Conservation (phyloP, 441 rosid genomes). For the Eutrema salsugineum region DNA sequence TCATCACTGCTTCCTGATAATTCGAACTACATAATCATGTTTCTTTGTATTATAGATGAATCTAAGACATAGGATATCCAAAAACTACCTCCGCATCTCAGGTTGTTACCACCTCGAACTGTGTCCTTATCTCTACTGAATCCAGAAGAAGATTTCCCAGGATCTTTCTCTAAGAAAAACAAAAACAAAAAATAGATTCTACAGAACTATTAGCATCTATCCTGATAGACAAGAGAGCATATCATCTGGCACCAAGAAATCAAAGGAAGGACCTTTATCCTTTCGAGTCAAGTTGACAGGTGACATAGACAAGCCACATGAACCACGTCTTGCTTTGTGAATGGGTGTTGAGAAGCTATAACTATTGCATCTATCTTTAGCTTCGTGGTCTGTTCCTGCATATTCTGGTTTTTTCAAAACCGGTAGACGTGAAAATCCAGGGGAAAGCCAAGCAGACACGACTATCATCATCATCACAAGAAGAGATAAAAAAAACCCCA, state of each 20-base stretch:
- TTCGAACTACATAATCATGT: conserved; percentile 15
- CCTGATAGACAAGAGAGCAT: background rate
- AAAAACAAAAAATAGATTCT: background rate
- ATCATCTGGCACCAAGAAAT: conserved; percentile 23
- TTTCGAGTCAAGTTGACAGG: conserved; percentile 17
- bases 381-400: conserved; percentile 35
- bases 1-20: conserved; percentile 40
- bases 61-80: background rate
- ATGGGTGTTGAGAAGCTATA: conserved; percentile 30
- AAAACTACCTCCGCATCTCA: conserved; percentile 30
- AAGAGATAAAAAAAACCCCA: background rate
- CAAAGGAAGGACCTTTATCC: conserved; percentile 1
- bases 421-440: background rate
- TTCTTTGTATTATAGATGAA: background rate
- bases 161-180: conserved; percentile 27
- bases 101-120: conserved; percentile 14
- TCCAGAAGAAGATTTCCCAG: conserved; percentile 27
- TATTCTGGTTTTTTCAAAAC: background rate
- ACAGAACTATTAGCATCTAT: background rate
- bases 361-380: conserved; percentile 12
- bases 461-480: background rate
- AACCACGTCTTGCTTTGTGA: conserved; percentile 13
- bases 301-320: background rate
- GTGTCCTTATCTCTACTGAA: conserved; percentile 25
- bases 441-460: background rate